Percentiles rank a stretch among this genome's conserved stretches.
These are phyloP conservation scores for Kwoniella sp. DNA, from an alignment of 768 basidiomycete genomes.

Conservation along the genomic window DNA sequence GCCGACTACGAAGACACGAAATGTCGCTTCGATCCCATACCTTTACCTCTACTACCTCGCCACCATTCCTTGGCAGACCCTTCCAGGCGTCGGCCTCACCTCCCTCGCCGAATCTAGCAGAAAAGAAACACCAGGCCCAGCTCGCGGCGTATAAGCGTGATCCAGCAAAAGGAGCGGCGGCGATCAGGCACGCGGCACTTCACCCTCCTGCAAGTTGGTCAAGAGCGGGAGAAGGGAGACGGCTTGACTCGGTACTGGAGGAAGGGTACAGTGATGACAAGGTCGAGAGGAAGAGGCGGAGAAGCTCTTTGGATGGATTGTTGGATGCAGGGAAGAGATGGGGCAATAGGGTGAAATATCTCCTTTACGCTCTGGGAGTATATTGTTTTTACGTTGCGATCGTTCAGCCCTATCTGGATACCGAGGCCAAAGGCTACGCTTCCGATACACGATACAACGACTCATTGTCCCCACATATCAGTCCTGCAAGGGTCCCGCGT, in stretches of 20 bases:
- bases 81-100: neutral
- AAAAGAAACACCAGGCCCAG: constrained; percentile 10
- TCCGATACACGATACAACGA: neutral
- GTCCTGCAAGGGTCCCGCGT: neutral
- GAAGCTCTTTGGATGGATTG: neutral
- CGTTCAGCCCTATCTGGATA: neutral
- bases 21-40: constrained; percentile 15
- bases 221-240: neutral
- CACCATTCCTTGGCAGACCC: neutral
- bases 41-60: constrained; percentile 1
- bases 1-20: neutral
- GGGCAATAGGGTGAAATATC: neutral
- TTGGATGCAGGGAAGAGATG: neutral
- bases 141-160: constrained; percentile 11
- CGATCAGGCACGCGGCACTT: neutral
- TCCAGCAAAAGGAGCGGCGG: constrained; percentile 1
- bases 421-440: neutral
- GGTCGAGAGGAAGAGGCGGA: neutral
- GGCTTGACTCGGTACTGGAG: constrained; percentile 2
- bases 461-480: neutral
- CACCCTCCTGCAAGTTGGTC: neutral
- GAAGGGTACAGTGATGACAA: constrained; percentile 5
- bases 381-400: constrained; percentile 2
- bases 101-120: constrained; percentile 7
- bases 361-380: neutral